Base-by-base conservation (phyloP, 352 stramenopile species). In the Phytophthora crassamura region DNA sequence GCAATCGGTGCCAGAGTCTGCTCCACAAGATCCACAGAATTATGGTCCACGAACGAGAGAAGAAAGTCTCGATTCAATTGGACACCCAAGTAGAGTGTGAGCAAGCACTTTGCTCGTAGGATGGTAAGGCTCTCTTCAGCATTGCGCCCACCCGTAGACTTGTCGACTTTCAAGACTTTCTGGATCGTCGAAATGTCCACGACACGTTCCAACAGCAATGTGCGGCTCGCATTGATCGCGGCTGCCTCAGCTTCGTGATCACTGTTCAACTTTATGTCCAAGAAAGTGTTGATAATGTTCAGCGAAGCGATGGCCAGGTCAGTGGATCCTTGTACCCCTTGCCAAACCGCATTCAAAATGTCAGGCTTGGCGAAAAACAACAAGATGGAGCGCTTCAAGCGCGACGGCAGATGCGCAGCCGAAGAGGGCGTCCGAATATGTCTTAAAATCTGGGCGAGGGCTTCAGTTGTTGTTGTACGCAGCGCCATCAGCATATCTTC, bases 251-350 rank as follows among this genome's bases (percentile, higher is more conserved):
- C 53, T 41, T 74, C 64, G 22, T 60, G 57, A 8, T 68, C 64
- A 11, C 53, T 39, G 16, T 68, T 53, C 9, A 83, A 10, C 28
- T 80, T 82, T 25, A 76, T 77, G 40, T 90, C 82, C 4, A 94
- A 64, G 41, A 84, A 84, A 18, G 69, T 45, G 38, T 90, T 95
- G 3, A 93, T 43, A 7, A 89, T 68, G 36, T 90, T 95, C 0
- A 93, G 55, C 5, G 82, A 88, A 15, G 82, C 70, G 11, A 86
- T 72, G 7, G 69, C 52, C 51, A 90, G 54, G 8, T 84, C 71
- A 10, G 40, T 36, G 15, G 59, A 59, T 43, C 35, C 67, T 14
- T 28, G 59, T 14, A 78, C 66, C 1, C 78, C 76, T n/a, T 36
- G 48, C 77, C 80, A 91, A 9, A 90, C 32, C 4, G 67, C 62